Evolutionary conservation across 2,329 filamentous ascomycete genomes (phyloP), one percentile per base, ranked within the genome.

Genomic region (Trichoderma gracile): DNA sequence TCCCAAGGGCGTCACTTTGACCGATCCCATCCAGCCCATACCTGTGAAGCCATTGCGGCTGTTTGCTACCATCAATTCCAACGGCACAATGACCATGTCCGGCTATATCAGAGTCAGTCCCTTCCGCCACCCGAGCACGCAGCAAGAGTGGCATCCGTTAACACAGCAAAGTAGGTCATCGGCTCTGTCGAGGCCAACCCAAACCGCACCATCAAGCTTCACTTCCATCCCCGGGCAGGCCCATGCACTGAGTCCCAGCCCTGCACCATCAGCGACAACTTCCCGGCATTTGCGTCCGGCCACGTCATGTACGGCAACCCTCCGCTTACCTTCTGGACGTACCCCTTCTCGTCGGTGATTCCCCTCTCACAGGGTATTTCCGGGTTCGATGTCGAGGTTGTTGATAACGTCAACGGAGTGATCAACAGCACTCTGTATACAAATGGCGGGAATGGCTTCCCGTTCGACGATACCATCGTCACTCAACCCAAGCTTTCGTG

Each of bases 41-140:
- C 38, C 62, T 7, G 65, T 67, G 7, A 68, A 68, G 49, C 65
- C 67, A 12, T 59, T 55, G 0, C 42, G 33, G 23, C 45, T 68
- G 7, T 67, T 65, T n/a, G 61, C 61, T 10, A 65, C 65, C 2
- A 57, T 67, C 14, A 61, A 64, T 19, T 40, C 54, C 15, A 58
- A 66, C 10, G 58, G 53, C n/a, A 68, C 65, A 3, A 66, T 67
- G 65, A 68, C 45, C 4, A 14, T 67, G 38, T 53, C 50, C 42
- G 65, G 65, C 4, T 17, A 43, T 0, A 57, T 68, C 27, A 55
- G 66, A 19, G 65, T 68, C 45, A 33, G 65, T 56, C 3, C 19
- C 30, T 15, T n/a, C 2, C 45, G 14, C 9, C 0, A 42, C 38
- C 25, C 6, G 17, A 8, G 10, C 25, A 53, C 21, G 38, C 1